These are phyloP conservation scores for Euptelea pleiosperma DNA, from an alignment of 164 flowering plant genomes.

Conservation along the genomic window DNA sequence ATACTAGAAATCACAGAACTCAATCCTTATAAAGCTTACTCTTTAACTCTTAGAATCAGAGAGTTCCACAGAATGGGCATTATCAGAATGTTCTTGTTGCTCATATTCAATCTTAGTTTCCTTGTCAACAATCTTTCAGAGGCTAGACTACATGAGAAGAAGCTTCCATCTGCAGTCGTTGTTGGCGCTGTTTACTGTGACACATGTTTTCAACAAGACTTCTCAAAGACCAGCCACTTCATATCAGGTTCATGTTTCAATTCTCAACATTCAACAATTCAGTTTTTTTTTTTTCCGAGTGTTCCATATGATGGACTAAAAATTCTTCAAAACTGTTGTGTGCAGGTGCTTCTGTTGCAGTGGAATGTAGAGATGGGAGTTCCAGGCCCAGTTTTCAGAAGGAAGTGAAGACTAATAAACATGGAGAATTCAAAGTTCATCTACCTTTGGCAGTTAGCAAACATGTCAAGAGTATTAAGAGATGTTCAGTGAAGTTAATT, in stretches of 20 bases:
- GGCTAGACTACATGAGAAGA: constrained; percentile 34
- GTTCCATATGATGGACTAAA: neutral
- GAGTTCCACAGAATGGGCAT: constrained; percentile 15
- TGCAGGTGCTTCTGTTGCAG: constrained; percentile 55
- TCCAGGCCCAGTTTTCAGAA: constrained; percentile 34
- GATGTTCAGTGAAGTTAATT: constrained; percentile 61
- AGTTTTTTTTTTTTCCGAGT: neutral
- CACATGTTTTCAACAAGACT: constrained; percentile 55
- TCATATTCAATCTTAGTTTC: constrained; percentile 25
- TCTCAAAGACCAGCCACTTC: constrained; percentile 57
- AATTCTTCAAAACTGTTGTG: neutral
- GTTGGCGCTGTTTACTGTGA: constrained; percentile 83
- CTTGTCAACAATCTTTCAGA: constrained; percentile 28
- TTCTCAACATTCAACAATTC: no score
- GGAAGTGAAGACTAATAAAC: constrained; percentile 57
- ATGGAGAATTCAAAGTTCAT: constrained; percentile 57
- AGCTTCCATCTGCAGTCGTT: constrained; percentile 55
- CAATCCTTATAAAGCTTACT: constrained; percentile 6
- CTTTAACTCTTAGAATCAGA: constrained; percentile 4
- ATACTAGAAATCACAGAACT: no score
- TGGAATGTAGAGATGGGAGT: constrained; percentile 41
- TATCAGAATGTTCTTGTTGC: constrained; percentile 27
- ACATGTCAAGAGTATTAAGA: constrained; percentile 50
- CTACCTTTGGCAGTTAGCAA: constrained; percentile 63
- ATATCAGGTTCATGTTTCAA: constrained; percentile 54